Conservation (phyloP, 768 basidiomycete genomes). For the Pholiota molesta region DNA sequence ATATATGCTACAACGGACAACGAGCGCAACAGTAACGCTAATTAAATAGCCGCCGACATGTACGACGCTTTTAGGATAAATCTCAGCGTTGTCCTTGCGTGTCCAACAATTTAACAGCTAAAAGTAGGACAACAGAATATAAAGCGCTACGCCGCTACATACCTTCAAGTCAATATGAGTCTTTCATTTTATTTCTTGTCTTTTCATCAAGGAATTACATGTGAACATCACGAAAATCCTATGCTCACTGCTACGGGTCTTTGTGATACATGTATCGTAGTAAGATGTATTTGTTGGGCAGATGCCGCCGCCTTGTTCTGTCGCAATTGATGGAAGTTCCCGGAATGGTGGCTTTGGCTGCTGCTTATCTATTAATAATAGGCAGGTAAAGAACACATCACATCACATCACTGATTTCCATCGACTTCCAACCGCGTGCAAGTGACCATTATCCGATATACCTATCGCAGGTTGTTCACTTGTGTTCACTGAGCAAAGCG, state of each 20-base stretch:
- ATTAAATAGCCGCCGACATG: not conserved
- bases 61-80: not conserved
- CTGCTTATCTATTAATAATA: not conserved
- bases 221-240: not conserved
- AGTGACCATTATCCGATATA: no score
- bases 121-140: not conserved
- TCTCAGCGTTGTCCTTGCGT: no score
- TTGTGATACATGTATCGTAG: slow-evolving; percentile 1
- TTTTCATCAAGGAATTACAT: not conserved
- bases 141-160: not conserved
- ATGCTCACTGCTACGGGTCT: not conserved
- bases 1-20: not conserved
- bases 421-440: no score
- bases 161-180: not conserved
- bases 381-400: not conserved
- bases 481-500: no score
- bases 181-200: not conserved
- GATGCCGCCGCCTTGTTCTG: not conserved
- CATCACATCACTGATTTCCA: not conserved
- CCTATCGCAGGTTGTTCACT: no score
- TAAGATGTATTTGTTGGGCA: not conserved
- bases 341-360: not conserved
- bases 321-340: not conserved
- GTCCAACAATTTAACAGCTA: not conserved
- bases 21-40: not conserved